A percentile compares a stretch with the other conserved stretches of the same genome.
phyloP scores from a whole-genome alignment of 371 early-diverging fungal species.

The Zancudomyces culisetae region DNA sequence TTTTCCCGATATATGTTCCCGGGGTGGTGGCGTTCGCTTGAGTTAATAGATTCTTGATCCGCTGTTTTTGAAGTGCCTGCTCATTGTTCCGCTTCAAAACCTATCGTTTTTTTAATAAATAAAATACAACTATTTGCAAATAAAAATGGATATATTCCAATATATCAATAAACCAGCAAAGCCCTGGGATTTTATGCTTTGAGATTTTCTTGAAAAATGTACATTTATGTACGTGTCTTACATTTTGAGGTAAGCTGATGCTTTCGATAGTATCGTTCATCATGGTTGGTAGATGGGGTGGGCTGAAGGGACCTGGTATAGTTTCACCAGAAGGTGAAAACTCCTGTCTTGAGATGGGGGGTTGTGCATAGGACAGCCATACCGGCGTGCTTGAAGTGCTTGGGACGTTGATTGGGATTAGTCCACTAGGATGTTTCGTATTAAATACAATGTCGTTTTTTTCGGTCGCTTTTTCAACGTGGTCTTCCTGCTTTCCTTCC shows the following conservation, averaged over 20 bases:
- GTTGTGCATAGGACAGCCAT: background rate
- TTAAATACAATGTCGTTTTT: background rate
- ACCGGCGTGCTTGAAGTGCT: background rate
- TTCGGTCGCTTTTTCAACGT: too few relatives aligned
- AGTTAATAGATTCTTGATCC: slow-evolving; percentile 17
- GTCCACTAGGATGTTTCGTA: background rate
- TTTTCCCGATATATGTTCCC: slow-evolving; percentile 20
- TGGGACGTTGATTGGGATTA: background rate
- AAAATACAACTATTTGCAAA: background rate
- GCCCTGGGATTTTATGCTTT: too few relatives aligned
- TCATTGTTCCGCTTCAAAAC: slow-evolving; percentile 17
- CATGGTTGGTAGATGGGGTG: slow-evolving; percentile 9
- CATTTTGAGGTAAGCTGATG: slow-evolving; percentile 8
- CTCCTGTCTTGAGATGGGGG: slow-evolving; percentile 1
- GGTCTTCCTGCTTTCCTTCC: too few relatives aligned
- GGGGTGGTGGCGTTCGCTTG: slow-evolving; percentile 15
- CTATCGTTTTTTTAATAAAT: slow-evolving; percentile 4
- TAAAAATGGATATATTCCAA: background rate
- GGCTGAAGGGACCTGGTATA: slow-evolving; percentile 21
- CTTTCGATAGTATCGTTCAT: slow-evolving; percentile 3
- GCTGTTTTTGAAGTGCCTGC: slow-evolving; percentile 8
- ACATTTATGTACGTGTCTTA: too few relatives aligned
- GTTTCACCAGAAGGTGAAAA: slow-evolving; percentile 10
- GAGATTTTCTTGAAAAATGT: too few relatives aligned
- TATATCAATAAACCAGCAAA: background rate